Percentiles rank a stretch among this genome's conserved stretches.
These are phyloP conservation scores for Amphirosellinia nigrospora DNA, from an alignment of 495 filamentous ascomycete species.

Conservation along the genomic window DNA sequence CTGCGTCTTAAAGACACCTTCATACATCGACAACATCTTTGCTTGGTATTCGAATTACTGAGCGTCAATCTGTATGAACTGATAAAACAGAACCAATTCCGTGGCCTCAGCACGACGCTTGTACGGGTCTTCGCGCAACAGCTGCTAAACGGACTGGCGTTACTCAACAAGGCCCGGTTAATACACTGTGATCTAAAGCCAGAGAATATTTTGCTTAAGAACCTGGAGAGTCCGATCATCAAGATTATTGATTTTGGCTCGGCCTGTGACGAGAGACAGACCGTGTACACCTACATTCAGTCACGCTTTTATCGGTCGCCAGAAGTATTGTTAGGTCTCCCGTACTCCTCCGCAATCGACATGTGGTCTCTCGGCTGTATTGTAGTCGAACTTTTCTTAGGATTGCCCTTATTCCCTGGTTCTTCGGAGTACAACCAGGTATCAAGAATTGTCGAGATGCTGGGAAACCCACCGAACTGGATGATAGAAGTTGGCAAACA, in stretches of 20 bases:
- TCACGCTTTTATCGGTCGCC: constrained; percentile 98
- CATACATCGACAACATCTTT: constrained; percentile 97
- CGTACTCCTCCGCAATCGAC: constrained; percentile 98
- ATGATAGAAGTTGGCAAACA: constrained; percentile 99
- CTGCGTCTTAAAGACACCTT: constrained; percentile 97
- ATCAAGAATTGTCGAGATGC: constrained; percentile 96
- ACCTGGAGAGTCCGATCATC: constrained; percentile 98
- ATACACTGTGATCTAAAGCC: constrained; percentile 99
- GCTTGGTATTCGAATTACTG: constrained; percentile 94
- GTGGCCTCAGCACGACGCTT: constrained; percentile 94
- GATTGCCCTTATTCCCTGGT: constrained; percentile 92
- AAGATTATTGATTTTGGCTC: constrained; percentile 99
- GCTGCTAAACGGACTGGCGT: constrained; percentile 85
- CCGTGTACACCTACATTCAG: constrained; percentile 99
- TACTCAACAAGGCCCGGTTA: constrained; percentile 93
- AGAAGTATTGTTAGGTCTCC: constrained; percentile 90
- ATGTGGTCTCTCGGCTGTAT: constrained; percentile 99
- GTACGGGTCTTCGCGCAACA: constrained; percentile 99
- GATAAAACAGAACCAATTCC: constrained; percentile 99
- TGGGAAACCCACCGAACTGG: constrained; percentile 95
- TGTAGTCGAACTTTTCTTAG: constrained; percentile 96
- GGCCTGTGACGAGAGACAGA: constrained; percentile 97
- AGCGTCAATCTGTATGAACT: constrained; percentile 98
- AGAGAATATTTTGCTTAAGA: constrained; percentile 97
- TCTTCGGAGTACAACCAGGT: constrained; percentile 99